Conservation (phyloP, 2,329 filamentous ascomycete species). For the Colletotrichum australisinense region DNA sequence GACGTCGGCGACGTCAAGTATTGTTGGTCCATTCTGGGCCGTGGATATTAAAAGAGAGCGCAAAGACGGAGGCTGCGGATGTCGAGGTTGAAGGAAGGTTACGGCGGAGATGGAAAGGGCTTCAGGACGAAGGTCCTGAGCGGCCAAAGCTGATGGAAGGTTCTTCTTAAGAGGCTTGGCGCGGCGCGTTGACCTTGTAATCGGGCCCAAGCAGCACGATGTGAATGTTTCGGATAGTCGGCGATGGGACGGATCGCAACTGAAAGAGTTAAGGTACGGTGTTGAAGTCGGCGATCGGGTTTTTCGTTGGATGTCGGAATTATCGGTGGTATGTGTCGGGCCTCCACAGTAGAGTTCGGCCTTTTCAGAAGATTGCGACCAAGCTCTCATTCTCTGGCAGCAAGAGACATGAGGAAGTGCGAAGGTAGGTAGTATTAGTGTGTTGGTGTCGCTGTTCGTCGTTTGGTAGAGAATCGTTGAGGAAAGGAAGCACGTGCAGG, state of each 20-base stretch:
- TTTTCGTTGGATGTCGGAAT: neutral
- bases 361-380: conserved; percentile 32
- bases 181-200: conserved; percentile 26
- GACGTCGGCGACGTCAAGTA: conserved; percentile 57
- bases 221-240: conserved; percentile 23
- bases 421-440: neutral
- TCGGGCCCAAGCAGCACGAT: conserved; percentile 15
- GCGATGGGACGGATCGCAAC: conserved; percentile 20
- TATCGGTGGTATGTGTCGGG: conserved; percentile 32
- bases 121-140: neutral
- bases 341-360: conserved; percentile 31
- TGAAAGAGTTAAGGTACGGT: neutral
- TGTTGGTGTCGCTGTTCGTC: neutral
- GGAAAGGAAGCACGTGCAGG: neutral
- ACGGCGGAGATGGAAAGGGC: neutral
- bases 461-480: neutral
- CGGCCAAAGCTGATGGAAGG: conserved; percentile 15
- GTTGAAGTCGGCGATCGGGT: neutral
- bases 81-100: neutral
- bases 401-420: conserved; percentile 19
- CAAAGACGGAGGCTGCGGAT: too few species aligned
- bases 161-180: conserved; percentile 31
- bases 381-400: conserved; percentile 33
- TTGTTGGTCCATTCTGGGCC: conserved; percentile 40
- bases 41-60: conserved; percentile 40